These are phyloP conservation scores for Kodamaea anthophila DNA, from an alignment of 1,139 yeast genomes.

Conservation along the genomic window DNA sequence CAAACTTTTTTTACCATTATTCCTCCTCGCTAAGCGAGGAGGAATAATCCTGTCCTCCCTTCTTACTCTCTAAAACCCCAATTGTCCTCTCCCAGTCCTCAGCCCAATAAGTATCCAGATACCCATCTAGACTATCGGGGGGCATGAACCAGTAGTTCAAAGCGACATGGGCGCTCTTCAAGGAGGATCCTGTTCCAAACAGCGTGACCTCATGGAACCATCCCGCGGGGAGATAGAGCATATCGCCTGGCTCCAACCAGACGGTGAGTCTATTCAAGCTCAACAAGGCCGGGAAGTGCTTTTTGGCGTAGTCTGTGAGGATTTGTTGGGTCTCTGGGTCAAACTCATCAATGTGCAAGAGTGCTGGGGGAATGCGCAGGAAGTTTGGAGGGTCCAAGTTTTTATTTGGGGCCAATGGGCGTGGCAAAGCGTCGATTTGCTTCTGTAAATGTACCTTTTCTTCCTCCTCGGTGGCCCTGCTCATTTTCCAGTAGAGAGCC, in stretches of 20 bases:
- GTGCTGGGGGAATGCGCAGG: slow-evolving; percentile 53
- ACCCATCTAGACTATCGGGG: slow-evolving; percentile 29
- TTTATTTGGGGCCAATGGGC: slow-evolving; percentile 1
- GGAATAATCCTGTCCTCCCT: no score
- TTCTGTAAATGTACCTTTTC: slow-evolving; percentile 4
- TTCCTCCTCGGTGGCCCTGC: slow-evolving; percentile 8
- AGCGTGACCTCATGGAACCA: slow-evolving; percentile 82
- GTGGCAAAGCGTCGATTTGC: slow-evolving; percentile 2
- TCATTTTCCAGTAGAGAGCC: slow-evolving; percentile 30
- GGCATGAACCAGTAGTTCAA: slow-evolving; percentile 73
- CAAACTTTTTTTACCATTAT: no score
- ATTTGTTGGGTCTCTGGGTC: slow-evolving; percentile 12
- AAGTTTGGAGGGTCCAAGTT: slow-evolving; percentile 62
- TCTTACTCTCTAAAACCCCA: slow-evolving; percentile 12
- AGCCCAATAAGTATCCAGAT: slow-evolving; percentile 45
- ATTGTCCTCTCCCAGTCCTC: slow-evolving; percentile 40
- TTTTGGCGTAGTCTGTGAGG: slow-evolving; percentile 26
- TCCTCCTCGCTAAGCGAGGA: no score
- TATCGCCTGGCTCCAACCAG: slow-evolving; percentile 53
- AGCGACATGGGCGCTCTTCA: slow-evolving; percentile 45
- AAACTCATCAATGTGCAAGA: slow-evolving; percentile 54
- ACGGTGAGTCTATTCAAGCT: slow-evolving; percentile 37
- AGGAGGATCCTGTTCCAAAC: slow-evolving; percentile 30
- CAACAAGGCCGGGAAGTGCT: slow-evolving; percentile 44
- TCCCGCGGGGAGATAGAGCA: slow-evolving; percentile 67